A percentile compares a stretch with the other conserved stretches of the same genome.
Conservation (phyloP, 805 yeast genomes). For the Candida stauntonica region DNA sequence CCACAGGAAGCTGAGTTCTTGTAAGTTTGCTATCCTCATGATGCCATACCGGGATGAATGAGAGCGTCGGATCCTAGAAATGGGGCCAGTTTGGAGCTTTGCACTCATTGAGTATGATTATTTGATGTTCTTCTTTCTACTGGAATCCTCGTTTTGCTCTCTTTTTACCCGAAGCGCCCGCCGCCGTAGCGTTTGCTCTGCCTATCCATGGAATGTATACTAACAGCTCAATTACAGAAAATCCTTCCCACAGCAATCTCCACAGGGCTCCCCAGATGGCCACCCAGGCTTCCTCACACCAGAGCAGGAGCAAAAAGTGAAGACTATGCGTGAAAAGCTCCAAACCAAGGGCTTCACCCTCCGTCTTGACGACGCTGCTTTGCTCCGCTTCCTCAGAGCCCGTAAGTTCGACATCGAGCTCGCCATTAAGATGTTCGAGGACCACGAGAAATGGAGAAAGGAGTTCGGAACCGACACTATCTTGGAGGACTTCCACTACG, state of each 20-base stretch:
- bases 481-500: slow-evolving; percentile 81
- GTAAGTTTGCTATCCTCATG: slow-evolving; percentile 8
- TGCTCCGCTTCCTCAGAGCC: slow-evolving; percentile 86
- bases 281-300: slow-evolving; percentile 75
- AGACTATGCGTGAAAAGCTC: slow-evolving; percentile 53
- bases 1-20: slow-evolving; percentile 16
- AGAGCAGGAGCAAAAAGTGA: slow-evolving; percentile 58
- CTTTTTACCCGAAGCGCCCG: too few relatives aligned
- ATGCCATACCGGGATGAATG: too few relatives aligned
- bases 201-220: slow-evolving; percentile 1
- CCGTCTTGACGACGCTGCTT: slow-evolving; percentile 82
- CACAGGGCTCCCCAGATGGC: slow-evolving; percentile 65
- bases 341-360: slow-evolving; percentile 62
- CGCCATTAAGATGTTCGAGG: slow-evolving; percentile 77
- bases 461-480: slow-evolving; percentile 85
- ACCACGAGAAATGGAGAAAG: slow-evolving; percentile 89
- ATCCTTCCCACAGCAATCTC: slow-evolving; percentile 69
- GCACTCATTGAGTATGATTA: too few relatives aligned
- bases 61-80: too few relatives aligned
- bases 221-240: slow-evolving; percentile 16
- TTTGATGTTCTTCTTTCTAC: too few relatives aligned
- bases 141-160: too few relatives aligned
- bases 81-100: too few relatives aligned
- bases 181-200: too few relatives aligned
- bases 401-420: slow-evolving; percentile 84